Conservation (phyloP, 176 grass and related monocot genomes). For the Eleusine coracana region DNA sequence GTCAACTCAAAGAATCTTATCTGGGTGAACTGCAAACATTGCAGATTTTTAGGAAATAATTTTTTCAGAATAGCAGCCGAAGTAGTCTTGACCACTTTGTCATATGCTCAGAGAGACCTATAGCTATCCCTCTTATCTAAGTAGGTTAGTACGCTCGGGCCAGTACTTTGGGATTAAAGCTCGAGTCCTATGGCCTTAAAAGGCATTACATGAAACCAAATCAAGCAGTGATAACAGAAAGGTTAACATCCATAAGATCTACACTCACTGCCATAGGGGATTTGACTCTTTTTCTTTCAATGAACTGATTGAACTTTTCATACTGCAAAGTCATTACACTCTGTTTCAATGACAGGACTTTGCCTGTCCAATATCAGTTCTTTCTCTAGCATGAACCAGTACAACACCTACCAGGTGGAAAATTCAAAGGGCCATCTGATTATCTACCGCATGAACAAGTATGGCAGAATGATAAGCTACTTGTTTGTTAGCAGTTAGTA, state of each 20-base stretch:
- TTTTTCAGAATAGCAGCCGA: no score
- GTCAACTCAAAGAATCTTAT: background rate
- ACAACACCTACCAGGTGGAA: background rate
- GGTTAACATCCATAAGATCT: constrained; percentile 6
- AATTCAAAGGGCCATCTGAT: background rate
- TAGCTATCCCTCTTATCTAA: no score
- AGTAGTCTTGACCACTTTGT: no score
- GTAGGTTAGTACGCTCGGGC: no score
- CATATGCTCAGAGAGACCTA: no score
- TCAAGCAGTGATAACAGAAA: background rate
- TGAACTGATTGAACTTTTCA: background rate
- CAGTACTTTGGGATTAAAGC: no score
- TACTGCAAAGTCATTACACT: background rate
- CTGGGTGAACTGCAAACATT: background rate
- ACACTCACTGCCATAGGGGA: background rate
- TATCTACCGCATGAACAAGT: constrained; percentile 16
- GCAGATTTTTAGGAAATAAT: no score
- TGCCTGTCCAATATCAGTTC: constrained; percentile 2
- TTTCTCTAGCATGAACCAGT: background rate
- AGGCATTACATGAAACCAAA: background rate
- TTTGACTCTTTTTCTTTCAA: no score
- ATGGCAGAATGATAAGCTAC: constrained; percentile 38
- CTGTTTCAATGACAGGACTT: constrained; percentile 3
- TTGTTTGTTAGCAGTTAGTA: constrained; percentile 46
- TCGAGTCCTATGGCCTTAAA: background rate